Conservation (phyloP, 768 basidiomycete genomes). For the Ramaria sp. region DNA sequence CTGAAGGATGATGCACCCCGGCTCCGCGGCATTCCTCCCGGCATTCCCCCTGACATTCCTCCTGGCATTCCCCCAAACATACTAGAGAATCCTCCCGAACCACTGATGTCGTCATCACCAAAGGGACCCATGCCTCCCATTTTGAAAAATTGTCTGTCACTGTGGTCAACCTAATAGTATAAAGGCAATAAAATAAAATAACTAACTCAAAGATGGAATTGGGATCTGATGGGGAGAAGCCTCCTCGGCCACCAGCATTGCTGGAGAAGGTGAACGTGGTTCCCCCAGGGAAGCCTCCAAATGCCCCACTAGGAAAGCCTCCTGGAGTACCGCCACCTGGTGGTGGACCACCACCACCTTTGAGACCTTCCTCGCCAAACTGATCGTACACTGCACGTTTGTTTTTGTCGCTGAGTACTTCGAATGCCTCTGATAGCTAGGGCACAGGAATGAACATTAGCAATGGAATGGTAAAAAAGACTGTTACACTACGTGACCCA, state of each 20-base stretch:
- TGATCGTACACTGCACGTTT: conserved; percentile 86
- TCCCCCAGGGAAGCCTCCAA: conserved; percentile 30
- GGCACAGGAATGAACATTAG: conserved; percentile 4
- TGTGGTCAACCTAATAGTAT: background rate
- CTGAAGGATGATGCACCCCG: conserved; percentile 12
- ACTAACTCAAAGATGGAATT: conserved; percentile 83
- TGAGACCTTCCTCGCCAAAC: conserved; percentile 91
- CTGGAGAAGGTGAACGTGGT: conserved; percentile 39
- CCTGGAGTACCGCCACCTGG: conserved; percentile 31
- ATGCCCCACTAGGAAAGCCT: conserved; percentile 13
- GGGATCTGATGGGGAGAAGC: conserved; percentile 74
- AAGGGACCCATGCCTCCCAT: conserved; percentile 26
- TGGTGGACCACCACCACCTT: conserved; percentile 48
- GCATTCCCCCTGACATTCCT: conserved; percentile 47
- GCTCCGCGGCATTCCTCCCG: conserved; percentile 37
- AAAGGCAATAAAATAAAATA: background rate
- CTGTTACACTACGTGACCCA: conserved; percentile 18
- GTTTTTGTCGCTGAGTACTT: conserved; percentile 82
- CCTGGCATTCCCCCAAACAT: conserved; percentile 35
- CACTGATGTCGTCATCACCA: conserved; percentile 37
- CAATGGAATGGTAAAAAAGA: background rate
- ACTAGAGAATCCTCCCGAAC: conserved; percentile 18
- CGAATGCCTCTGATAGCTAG: conserved; percentile 90
- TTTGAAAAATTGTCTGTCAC: conserved; percentile 46
- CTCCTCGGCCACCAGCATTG: conserved; percentile 36